These are phyloP conservation scores for Chalara sp. DNA, from an alignment of 2,329 filamentous ascomycete genomes.

Conservation along the genomic window DNA sequence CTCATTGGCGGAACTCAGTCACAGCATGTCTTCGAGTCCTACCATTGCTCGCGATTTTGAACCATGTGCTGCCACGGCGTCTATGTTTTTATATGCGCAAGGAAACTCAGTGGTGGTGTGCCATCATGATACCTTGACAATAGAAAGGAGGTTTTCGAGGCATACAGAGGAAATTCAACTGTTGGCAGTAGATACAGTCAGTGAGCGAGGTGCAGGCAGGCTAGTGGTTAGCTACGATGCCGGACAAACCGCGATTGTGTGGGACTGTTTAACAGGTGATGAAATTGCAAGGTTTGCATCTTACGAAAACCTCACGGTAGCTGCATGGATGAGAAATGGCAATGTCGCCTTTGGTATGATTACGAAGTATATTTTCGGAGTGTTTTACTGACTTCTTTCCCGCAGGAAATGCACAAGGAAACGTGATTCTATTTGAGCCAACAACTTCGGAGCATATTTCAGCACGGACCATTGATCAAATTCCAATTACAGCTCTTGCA, in stretches of 20 bases:
- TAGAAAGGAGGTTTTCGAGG: slow-evolving; percentile 78
- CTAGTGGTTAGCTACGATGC: slow-evolving; percentile 90
- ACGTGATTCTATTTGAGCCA: slow-evolving; percentile 90
- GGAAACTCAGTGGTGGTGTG: slow-evolving; percentile 77
- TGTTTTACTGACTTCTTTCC: slow-evolving; percentile 9
- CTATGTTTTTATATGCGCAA: slow-evolving; percentile 84
- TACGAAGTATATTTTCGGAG: slow-evolving; percentile 5
- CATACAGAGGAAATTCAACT: slow-evolving; percentile 80
- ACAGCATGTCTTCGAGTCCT: slow-evolving; percentile 35
- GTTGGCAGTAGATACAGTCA: slow-evolving; percentile 85
- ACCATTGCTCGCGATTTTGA: slow-evolving; percentile 58
- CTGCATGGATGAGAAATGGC: slow-evolving; percentile 93
- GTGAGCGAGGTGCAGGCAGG: slow-evolving; percentile 76
- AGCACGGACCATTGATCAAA: slow-evolving; percentile 80
- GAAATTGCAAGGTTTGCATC: slow-evolving; percentile 89
- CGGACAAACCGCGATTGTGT: slow-evolving; percentile 87
- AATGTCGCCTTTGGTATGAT: slow-evolving; percentile 89
- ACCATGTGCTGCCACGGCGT: slow-evolving; percentile 83
- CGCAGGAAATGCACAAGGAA: slow-evolving; percentile 83
- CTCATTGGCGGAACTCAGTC: slow-evolving; percentile 44
- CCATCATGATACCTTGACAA: slow-evolving; percentile 85
- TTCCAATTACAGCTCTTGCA: slow-evolving; percentile 88
- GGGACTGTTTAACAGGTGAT: slow-evolving; percentile 89
- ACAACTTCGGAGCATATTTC: slow-evolving; percentile 89
- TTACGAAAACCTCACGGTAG: slow-evolving; percentile 78